phyloP scores from a whole-genome alignment of 805 yeast genomes.

The Zygoascus ofunaensis region DNA sequence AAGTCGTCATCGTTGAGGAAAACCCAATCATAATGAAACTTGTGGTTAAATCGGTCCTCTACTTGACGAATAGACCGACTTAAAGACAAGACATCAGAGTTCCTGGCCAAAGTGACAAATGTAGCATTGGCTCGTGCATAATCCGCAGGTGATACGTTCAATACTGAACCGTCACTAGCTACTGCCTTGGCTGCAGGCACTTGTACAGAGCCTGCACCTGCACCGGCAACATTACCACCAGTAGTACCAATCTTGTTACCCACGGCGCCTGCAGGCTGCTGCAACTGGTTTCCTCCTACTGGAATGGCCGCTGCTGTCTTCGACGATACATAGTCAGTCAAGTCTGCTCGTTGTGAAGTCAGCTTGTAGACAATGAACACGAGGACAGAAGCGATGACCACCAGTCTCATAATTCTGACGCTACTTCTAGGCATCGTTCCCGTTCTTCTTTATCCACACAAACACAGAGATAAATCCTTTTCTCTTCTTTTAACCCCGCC shows the following conservation, averaged over 20 bases:
- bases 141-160: neutral
- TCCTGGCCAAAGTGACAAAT: conserved; percentile 54
- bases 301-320: conserved; percentile 6
- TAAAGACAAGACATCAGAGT: conserved; percentile 51
- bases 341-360: conserved; percentile 20
- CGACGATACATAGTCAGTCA: conserved; percentile 17
- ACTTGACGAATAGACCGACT: conserved; percentile 55
- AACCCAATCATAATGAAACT: conserved; percentile 84
- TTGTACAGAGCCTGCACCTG: conserved; percentile 3
- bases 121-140: conserved; percentile 34
- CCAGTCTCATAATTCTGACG: conserved; percentile 28
- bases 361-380: conserved; percentile 27
- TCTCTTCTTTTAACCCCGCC: no score
- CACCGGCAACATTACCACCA: neutral
- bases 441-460: no score
- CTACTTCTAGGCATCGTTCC: conserved; percentile 29
- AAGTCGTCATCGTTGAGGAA: conserved; percentile 78
- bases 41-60: conserved; percentile 71
- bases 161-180: neutral
- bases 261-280: conserved; percentile 7
- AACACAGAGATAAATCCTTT: no score
- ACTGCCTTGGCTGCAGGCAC: conserved; percentile 5
- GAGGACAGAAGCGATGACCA: conserved; percentile 26
- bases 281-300: conserved; percentile 8
- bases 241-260: neutral